phyloP scores from a whole-genome alignment of 2,329 filamentous ascomycete genomes.

The Dendrostoma leiphaemia region DNA sequence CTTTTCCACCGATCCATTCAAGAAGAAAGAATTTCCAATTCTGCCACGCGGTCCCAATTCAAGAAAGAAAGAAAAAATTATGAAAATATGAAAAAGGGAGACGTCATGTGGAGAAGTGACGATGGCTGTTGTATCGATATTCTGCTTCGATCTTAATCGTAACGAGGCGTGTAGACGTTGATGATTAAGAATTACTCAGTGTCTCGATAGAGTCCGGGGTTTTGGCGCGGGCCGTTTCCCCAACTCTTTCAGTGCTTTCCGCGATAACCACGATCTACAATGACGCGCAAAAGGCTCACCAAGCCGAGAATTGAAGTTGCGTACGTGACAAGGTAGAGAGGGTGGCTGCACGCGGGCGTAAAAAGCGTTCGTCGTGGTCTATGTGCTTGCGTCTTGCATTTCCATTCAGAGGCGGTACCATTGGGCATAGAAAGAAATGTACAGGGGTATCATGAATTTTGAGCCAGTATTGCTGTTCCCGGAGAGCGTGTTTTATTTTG shows the following conservation, averaged over 20 bases:
- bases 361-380: too few species aligned
- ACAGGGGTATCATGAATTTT: neutral
- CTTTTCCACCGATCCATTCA: neutral
- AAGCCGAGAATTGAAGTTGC: too few species aligned
- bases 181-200: neutral
- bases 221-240: neutral
- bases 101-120: neutral
- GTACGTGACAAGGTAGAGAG: too few species aligned
- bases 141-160: neutral
- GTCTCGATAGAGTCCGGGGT: neutral
- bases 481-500: neutral
- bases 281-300: too few species aligned
- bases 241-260: neutral
- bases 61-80: too few species aligned
- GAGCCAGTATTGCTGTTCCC: neutral
- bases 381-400: too few species aligned
- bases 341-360: too few species aligned
- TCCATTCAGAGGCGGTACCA: too few species aligned
- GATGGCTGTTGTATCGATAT: neutral
- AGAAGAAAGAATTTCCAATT: neutral
- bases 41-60: neutral
- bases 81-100: neutral
- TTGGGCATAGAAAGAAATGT: too few species aligned
- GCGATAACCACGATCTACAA: neutral
- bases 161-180: neutral